These are phyloP conservation scores for Yamadazyma dendronema DNA, from an alignment of 1,139 yeast genomes.

Conservation along the genomic window DNA sequence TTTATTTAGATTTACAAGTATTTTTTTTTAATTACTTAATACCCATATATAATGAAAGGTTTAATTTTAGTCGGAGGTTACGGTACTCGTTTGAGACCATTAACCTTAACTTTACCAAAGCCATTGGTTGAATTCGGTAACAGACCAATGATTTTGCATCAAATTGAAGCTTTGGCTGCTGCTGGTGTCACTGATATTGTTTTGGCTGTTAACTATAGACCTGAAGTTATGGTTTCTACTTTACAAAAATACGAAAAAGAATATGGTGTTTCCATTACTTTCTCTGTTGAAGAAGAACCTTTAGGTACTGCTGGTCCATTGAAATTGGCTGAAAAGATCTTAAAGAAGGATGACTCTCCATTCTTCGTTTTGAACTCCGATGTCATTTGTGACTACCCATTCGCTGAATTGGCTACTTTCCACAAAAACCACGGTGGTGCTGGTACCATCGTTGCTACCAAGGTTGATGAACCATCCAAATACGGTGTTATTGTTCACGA, in stretches of 20 bases:
- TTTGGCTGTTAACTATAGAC: slow-evolving; percentile 97
- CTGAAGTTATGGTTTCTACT: slow-evolving; percentile 97
- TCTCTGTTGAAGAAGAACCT: slow-evolving; percentile 98
- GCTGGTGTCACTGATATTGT: slow-evolving; percentile 99
- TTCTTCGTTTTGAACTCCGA: slow-evolving; percentile 98
- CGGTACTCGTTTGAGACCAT: slow-evolving; percentile 99
- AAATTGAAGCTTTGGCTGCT: slow-evolving; percentile 94
- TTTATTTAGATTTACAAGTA: too few species aligned
- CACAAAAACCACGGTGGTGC: slow-evolving; percentile 95
- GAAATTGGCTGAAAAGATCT: slow-evolving; percentile 91
- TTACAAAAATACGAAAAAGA: slow-evolving; percentile 90
- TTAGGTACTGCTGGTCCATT: slow-evolving; percentile 99
- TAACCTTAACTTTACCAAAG: slow-evolving; percentile 95
- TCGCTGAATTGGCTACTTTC: slow-evolving; percentile 86
- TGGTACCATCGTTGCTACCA: slow-evolving; percentile 98
- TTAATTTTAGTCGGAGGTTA: slow-evolving; percentile 98
- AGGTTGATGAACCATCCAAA: slow-evolving; percentile 98
- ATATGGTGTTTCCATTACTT: slow-evolving; percentile 92
- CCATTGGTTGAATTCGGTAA: slow-evolving; percentile 98
- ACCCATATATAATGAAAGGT: slow-evolving; percentile 87
- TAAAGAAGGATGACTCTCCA: slow-evolving; percentile 93
- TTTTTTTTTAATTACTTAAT: slow-evolving; percentile 2
- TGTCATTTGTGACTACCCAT: slow-evolving; percentile 98
- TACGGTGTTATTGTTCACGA: slow-evolving; percentile 99
- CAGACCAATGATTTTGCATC: slow-evolving; percentile 97